Evolutionary conservation across 2,329 filamentous ascomycete genomes (phyloP).

Genomic region (Fusarium duplospermum): DNA sequence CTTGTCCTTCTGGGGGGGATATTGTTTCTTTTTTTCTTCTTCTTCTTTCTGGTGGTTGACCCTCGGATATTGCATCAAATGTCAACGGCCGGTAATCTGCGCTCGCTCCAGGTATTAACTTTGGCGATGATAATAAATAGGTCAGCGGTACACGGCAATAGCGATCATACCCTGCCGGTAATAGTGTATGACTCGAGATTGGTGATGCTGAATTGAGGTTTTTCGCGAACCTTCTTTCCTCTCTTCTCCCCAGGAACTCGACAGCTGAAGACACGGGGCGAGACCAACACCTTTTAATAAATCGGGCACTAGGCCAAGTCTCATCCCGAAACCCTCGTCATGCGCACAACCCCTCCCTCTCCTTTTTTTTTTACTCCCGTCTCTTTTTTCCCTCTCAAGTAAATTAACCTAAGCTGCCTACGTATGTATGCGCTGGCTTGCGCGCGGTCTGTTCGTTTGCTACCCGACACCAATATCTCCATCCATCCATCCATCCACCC

Average conservation of each 20-base stretch:
- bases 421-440: conserved; percentile 1
- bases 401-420: conserved; percentile 1
- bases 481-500: conserved; percentile 12
- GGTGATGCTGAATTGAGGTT: background rate
- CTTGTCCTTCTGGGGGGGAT: background rate
- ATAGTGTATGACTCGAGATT: background rate
- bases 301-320: conserved; percentile 13
- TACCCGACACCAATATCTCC: conserved; percentile 32
- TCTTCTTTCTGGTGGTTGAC: conserved; percentile 8
- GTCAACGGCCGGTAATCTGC: conserved; percentile 36
- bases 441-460: conserved; percentile 6
- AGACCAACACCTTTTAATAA: conserved; percentile 27
- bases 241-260: background rate
- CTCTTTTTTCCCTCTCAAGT: background rate
- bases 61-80: conserved; percentile 12
- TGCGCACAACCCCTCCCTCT: conserved; percentile 15
- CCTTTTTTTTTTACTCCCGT: background rate
- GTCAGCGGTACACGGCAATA: background rate
- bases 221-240: background rate
- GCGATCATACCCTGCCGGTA: background rate
- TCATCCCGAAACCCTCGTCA: conserved; percentile 23
- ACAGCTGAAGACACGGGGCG: conserved; percentile 3
- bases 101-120: conserved; percentile 33
- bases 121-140: background rate
- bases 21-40: background rate